Base-by-base conservation (phyloP, 2,329 filamentous ascomycete genomes). In the Oidium heveae region DNA sequence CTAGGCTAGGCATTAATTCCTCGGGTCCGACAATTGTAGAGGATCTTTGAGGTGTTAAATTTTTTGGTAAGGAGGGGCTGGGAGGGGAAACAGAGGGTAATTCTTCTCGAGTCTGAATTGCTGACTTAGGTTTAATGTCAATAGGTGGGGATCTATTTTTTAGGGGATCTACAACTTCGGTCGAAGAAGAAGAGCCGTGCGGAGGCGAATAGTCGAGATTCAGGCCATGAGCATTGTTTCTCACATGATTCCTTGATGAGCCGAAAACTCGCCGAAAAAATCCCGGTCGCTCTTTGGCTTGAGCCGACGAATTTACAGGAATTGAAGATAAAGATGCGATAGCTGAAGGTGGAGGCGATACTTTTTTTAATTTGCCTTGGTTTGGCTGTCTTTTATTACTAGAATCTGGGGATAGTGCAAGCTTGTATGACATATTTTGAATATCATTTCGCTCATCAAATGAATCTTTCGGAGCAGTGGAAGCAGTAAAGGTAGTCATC, bases 201-300 rank as follows among this genome's bases (percentile, higher is more conserved):
- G 62, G 62, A 8, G 57, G 57, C 34, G 62, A 59, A 46, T 63
- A 57, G 54, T 68, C 68, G n/a, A 64, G 56, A 9, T 54, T 15
- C 5, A 51, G 12, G 24, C 24, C 24, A 28, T 28, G 24, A n/a
- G 33, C 32, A 32, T 58, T 57, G 55, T 56, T 61, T 55, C 62
- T 62, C 58, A 63, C 65, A 58, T 66, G 72, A 52, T 68, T 74
- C 64, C 75, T 84, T 37, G 83, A 78, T 10, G 81, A 83, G 47
- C 72, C 68, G 70, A 96, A 96, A 41, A 96, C 84, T 58, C 89
- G 79, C 61, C 86, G 80, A 71, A 96, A 96, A 71, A 98, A 96
- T 20, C 91, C 88, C 9, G 77, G 84, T 56, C 80, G 79, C 63
- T 86, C 81, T 64, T 83, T 85, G 54, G 72, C 34, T 12, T 24